Evolutionary conservation across 202 grass and related monocot genomes (phyloP).

Genomic region (Eragrostis tef): DNA sequence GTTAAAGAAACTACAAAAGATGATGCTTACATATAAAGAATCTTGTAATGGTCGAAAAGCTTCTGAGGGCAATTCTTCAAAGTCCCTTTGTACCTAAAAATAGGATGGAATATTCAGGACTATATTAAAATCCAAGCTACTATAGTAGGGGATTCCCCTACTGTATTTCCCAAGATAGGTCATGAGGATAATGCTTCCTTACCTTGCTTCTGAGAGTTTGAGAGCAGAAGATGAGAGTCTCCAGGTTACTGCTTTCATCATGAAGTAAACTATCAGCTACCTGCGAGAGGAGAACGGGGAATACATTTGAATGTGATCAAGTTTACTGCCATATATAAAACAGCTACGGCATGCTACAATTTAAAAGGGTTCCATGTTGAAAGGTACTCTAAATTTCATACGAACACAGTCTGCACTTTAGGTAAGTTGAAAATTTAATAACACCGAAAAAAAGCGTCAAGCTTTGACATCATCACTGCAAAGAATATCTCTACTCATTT

Average conservation of each 20-base stretch:
- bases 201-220: slow-evolving; percentile 99
- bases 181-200: slow-evolving; percentile 40
- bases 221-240: slow-evolving; percentile 98
- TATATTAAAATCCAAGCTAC: slow-evolving; percentile 5
- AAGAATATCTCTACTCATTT: neutral
- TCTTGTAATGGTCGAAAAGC: slow-evolving; percentile 83
- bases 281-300: slow-evolving; percentile 50
- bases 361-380: neutral
- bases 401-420: neutral
- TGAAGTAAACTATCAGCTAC: slow-evolving; percentile 98
- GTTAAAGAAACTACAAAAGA: slow-evolving; percentile 29
- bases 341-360: neutral
- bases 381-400: slow-evolving; percentile 14
- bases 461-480: neutral
- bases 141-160: neutral
- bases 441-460: neutral
- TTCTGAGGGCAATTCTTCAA: slow-evolving; percentile 92
- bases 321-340: slow-evolving; percentile 7
- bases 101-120: slow-evolving; percentile 38
- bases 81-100: slow-evolving; percentile 94
- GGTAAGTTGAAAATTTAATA: slow-evolving; percentile 17
- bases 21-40: slow-evolving; percentile 84
- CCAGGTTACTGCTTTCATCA: slow-evolving; percentile 84
- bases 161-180: neutral
- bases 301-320: slow-evolving; percentile 33